phyloP scores from a whole-genome alignment of 2,329 filamentous ascomycete species.

The Hymenoscyphus fructigenus region DNA sequence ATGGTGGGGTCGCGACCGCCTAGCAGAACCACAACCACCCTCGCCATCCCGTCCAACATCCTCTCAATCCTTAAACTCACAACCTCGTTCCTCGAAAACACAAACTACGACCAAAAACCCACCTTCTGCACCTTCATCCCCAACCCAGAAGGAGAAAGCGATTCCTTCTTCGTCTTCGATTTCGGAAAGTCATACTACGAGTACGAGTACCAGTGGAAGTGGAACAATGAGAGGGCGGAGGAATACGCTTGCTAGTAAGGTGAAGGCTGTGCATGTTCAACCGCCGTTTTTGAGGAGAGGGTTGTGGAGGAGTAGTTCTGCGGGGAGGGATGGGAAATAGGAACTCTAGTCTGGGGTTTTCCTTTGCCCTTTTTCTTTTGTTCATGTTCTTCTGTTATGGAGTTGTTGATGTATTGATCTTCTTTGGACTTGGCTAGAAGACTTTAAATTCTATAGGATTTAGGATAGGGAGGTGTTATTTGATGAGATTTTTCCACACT shows the following conservation, averaged over 20 bases:
- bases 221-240: neutral
- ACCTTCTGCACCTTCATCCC: neutral
- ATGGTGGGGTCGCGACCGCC: slow-evolving; percentile 11
- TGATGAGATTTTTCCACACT: no score
- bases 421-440: no score
- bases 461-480: no score
- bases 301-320: neutral
- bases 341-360: no score
- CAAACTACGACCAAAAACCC: neutral
- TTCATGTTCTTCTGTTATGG: no score
- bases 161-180: neutral
- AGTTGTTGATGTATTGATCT: no score
- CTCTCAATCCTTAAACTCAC: neutral
- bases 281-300: slow-evolving; percentile 4
- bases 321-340: neutral
- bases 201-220: neutral
- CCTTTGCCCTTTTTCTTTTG: no score
- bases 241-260: slow-evolving; percentile 2
- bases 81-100: neutral
- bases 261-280: slow-evolving; percentile 7
- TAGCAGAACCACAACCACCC: neutral
- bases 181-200: neutral
- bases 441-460: no score
- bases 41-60: neutral
- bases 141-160: neutral